Evolutionary conservation across 1,139 yeast species (phyloP).

Genomic region (Yamadazyma triangularis): DNA sequence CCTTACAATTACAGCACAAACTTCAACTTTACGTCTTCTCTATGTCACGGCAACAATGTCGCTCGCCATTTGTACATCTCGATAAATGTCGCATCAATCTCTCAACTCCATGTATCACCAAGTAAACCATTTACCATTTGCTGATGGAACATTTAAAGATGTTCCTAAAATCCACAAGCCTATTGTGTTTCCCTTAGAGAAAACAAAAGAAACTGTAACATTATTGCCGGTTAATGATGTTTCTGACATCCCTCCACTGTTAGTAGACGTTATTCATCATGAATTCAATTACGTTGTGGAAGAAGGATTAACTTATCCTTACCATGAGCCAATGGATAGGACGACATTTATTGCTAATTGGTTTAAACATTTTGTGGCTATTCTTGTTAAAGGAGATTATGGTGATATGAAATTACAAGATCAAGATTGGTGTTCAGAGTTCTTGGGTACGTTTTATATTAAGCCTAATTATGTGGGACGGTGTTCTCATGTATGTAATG

Average conservation of each 20-base stretch:
- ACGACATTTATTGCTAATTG: slow-evolving; percentile 37
- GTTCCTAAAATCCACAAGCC: slow-evolving; percentile 20
- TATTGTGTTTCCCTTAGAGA: slow-evolving; percentile 24
- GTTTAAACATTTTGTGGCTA: slow-evolving; percentile 43
- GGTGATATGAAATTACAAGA: slow-evolving; percentile 5
- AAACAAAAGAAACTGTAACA: slow-evolving; percentile 24
- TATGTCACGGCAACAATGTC: no score
- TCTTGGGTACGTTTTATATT: slow-evolving; percentile 67
- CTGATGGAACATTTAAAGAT: slow-evolving; percentile 24
- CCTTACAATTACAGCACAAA: no score
- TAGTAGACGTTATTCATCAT: slow-evolving; percentile 28
- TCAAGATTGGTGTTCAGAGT: slow-evolving; percentile 34
- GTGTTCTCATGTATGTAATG: slow-evolving; percentile 77
- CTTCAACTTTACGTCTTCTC: no score
- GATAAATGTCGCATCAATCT: no score
- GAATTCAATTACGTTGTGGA: slow-evolving; percentile 45
- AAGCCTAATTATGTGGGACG: slow-evolving; percentile 78
- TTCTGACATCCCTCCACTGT: slow-evolving; percentile 27
- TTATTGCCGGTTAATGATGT: slow-evolving; percentile 28
- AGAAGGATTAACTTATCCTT: slow-evolving; percentile 51
- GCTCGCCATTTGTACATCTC: no score
- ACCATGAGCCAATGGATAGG: slow-evolving; percentile 19
- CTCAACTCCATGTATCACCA: no score
- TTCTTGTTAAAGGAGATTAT: slow-evolving; percentile 44
- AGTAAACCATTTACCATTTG: slow-evolving; percentile 30